phyloP scores from a whole-genome alignment of 2,329 filamentous ascomycete genomes.

The Fusarium coicis region DNA sequence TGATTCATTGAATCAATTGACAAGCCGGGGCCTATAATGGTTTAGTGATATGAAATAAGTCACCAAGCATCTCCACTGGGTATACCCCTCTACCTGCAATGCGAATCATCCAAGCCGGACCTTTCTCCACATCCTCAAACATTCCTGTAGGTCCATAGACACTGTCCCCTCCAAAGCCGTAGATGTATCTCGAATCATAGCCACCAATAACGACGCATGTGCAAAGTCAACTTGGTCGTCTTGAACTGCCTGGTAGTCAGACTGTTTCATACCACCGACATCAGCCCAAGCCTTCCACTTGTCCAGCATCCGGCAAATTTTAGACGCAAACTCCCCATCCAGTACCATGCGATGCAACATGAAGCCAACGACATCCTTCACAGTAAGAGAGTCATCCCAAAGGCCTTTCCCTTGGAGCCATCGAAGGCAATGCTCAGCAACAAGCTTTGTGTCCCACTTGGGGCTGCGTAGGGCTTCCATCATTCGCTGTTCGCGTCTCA shows the following conservation, averaged over 20 bases:
- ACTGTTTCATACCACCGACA: constrained; percentile 62
- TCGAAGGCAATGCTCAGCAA: constrained; percentile 56
- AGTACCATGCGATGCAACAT: constrained; percentile 64
- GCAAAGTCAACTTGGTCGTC: constrained; percentile 57
- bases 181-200: constrained; percentile 59
- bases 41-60: too few species aligned
- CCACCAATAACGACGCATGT: constrained; percentile 59
- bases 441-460: constrained; percentile 61
- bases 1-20: too few species aligned
- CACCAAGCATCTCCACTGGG: too few species aligned
- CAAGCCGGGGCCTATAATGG: too few species aligned
- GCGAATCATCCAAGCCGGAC: constrained; percentile 56
- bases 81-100: too few species aligned
- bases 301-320: constrained; percentile 59
- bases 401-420: constrained; percentile 54
- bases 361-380: constrained; percentile 57
- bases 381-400: constrained; percentile 38
- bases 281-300: constrained; percentile 66
- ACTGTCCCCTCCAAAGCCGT: constrained; percentile 59
- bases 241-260: constrained; percentile 55
- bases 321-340: constrained; percentile 56
- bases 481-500: constrained; percentile 58
- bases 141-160: constrained; percentile 65
- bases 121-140: constrained; percentile 63
- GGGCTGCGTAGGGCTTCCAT: constrained; percentile 64